These are phyloP conservation scores for Leptomonas pyrrhocoris DNA, from an alignment of 208 protist species.

Conservation along the genomic window DNA sequence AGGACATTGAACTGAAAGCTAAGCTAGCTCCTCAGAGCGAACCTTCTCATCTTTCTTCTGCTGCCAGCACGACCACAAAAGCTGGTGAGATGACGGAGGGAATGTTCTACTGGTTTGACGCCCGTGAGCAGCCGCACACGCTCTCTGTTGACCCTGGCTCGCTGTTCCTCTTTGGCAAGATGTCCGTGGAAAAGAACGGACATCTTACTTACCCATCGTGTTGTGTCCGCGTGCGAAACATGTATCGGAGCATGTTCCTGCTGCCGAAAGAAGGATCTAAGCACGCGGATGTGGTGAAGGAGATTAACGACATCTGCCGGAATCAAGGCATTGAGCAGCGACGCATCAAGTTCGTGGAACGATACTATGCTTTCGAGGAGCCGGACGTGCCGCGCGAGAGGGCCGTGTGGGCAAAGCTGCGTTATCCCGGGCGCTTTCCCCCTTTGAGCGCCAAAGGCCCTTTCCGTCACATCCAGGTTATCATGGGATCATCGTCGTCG, in stretches of 20 bases:
- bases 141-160: constrained; percentile 77
- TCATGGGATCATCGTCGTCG: constrained; percentile 86
- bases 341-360: constrained; percentile 88
- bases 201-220: constrained; percentile 60
- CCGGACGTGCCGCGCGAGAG: constrained; percentile 76
- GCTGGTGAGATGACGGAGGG: constrained; percentile 27
- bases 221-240: constrained; percentile 86
- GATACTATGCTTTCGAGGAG: constrained; percentile 94
- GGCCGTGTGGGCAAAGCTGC: constrained; percentile 89
- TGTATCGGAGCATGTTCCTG: constrained; percentile 79
- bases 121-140: constrained; percentile 78
- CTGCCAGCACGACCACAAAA: constrained; percentile 7
- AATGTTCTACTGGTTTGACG: constrained; percentile 90
- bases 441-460: constrained; percentile 43
- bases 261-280: constrained; percentile 61
- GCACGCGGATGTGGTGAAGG: constrained; percentile 76
- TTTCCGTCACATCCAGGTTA: constrained; percentile 69
- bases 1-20: constrained; percentile 28
- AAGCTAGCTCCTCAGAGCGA: constrained; percentile 24
- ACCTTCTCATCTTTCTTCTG: neutral
- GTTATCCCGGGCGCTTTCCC: constrained; percentile 79
- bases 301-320: constrained; percentile 82
- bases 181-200: constrained; percentile 41
- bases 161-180: constrained; percentile 91
- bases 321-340: constrained; percentile 73